phyloP scores from a whole-genome alignment of 305 asterid genomes.

The Rubia tinctorum region DNA sequence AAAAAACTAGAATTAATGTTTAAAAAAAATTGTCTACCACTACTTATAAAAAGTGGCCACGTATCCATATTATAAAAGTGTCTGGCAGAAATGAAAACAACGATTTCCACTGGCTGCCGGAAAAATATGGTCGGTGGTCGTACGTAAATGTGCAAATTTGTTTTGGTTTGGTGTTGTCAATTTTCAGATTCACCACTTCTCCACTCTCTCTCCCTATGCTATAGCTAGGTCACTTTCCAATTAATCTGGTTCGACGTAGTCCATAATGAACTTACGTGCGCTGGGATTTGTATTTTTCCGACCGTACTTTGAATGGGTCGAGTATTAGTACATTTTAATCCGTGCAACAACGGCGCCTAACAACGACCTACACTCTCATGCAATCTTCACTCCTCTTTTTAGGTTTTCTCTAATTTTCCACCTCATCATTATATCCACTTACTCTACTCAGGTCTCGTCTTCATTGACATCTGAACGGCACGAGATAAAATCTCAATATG shows the following conservation, averaged over 20 bases:
- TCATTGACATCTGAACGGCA: too few species aligned
- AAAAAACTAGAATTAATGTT: too few species aligned
- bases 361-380: background rate
- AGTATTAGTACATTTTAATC: background rate
- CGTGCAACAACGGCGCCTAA: background rate
- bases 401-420: background rate
- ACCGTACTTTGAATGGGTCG: slow-evolving; percentile 3
- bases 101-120: background rate
- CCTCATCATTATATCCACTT: background rate
- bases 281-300: slow-evolving; percentile 5
- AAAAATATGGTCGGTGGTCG: background rate
- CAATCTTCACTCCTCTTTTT: background rate
- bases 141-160: background rate
- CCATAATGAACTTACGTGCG: background rate
- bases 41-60: too few species aligned
- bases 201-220: background rate
- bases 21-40: too few species aligned
- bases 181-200: background rate
- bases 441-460: too few species aligned
- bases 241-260: background rate
- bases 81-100: too few species aligned
- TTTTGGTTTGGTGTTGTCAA: background rate
- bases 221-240: too few species aligned
- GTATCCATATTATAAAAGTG: too few species aligned
- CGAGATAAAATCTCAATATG: too few species aligned